Conservation (phyloP, 352 stramenopile genomes). For the Globisporangium spiculum region DNA sequence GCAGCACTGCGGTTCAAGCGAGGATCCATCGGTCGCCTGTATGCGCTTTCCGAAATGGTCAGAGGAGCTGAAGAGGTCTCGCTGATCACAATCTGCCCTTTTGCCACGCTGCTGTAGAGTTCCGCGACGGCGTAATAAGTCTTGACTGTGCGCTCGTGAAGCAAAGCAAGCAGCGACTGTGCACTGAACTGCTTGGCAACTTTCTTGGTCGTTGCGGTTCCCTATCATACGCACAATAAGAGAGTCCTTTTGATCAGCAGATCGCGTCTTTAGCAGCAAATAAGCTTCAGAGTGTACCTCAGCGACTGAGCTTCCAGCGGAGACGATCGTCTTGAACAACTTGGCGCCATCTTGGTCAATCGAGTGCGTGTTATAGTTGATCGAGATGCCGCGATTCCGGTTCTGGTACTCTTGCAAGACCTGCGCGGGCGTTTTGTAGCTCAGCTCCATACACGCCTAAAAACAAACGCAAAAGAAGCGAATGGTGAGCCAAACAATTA, state of each 20-base stretch:
- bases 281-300: slow-evolving; percentile 37
- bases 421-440: slow-evolving; percentile 79
- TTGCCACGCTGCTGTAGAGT: slow-evolving; percentile 59
- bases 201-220: slow-evolving; percentile 75
- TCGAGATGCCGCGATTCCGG: slow-evolving; percentile 66
- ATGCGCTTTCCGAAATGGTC: neutral
- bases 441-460: slow-evolving; percentile 73
- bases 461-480: slow-evolving; percentile 3
- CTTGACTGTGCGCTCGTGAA: slow-evolving; percentile 49
- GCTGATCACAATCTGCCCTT: slow-evolving; percentile 25
- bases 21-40: slow-evolving; percentile 25
- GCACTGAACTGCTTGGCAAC: slow-evolving; percentile 77
- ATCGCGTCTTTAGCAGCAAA: neutral
- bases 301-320: slow-evolving; percentile 54
- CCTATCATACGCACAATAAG: slow-evolving; percentile 24
- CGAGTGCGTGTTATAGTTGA: slow-evolving; percentile 79
- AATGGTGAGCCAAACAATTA: neutral
- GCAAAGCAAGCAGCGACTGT: slow-evolving; percentile 60
- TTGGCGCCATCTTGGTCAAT: slow-evolving; percentile 50
- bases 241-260: neutral
- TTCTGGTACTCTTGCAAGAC: slow-evolving; percentile 87
- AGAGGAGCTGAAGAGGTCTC: slow-evolving; percentile 20
- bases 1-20: slow-evolving; percentile 25
- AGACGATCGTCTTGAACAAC: slow-evolving; percentile 83
- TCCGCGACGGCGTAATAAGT: slow-evolving; percentile 69